Evolutionary conservation across 805 yeast genomes (phyloP).

Genomic region (Ogataea minuta): DNA sequence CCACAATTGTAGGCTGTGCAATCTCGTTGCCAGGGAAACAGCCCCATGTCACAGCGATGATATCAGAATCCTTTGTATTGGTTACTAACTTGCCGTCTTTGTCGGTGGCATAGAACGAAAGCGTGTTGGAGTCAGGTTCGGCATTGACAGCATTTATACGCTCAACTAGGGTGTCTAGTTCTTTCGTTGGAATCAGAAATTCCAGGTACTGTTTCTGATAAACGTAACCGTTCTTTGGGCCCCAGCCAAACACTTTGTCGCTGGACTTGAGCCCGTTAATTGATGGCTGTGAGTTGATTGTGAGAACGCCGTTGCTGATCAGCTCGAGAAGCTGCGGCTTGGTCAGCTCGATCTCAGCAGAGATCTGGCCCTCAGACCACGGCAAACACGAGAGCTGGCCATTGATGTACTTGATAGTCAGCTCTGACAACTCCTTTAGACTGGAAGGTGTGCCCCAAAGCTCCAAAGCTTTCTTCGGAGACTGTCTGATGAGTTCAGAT

Average conservation of each 20-base stretch:
- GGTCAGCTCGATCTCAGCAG: constrained; percentile 69
- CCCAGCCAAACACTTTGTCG: constrained; percentile 86
- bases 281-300: constrained; percentile 93
- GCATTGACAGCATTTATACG: constrained; percentile 47
- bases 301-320: constrained; percentile 66
- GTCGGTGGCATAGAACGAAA: constrained; percentile 78
- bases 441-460: constrained; percentile 83
- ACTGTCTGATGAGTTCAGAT: constrained; percentile 75
- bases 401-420: constrained; percentile 66
- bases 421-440: constrained; percentile 54
- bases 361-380: constrained; percentile 92
- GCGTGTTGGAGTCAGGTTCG: constrained; percentile 41
- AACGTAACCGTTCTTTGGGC: constrained; percentile 88
- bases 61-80: constrained; percentile 65
- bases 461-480: constrained; percentile 73
- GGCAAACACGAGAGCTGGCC: constrained; percentile 78
- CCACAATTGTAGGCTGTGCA: constrained; percentile 94
- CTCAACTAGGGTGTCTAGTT: constrained; percentile 37
- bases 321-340: constrained; percentile 56
- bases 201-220: constrained; percentile 94
- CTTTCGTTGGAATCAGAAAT: constrained; percentile 65
- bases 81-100: constrained; percentile 56
- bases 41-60: constrained; percentile 98
- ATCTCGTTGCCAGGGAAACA: constrained; percentile 95
- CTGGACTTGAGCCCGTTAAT: constrained; percentile 74